Evolutionary conservation across 2,329 filamentous ascomycete genomes (phyloP), one percentile per base, ranked within the genome.

Genomic region (Monosporascus sp.): DNA sequence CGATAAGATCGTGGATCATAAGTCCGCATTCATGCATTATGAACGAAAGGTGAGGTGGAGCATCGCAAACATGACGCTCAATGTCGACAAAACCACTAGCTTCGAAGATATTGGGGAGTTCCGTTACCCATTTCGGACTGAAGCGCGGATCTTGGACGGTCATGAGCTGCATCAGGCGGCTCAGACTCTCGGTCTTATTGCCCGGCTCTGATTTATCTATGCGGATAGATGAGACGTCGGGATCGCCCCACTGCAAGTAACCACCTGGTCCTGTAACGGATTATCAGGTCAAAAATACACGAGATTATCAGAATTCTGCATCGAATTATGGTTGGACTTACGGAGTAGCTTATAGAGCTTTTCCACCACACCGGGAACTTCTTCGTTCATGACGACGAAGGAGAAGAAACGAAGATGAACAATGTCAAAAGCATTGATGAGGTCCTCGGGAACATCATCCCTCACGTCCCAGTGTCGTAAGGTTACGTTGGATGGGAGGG

Each of bases 381-480:
- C 57, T 3, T 61, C 52, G 7, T 54, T 48, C 8, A 53, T 46
- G 9, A 60, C n/a, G 3, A 65, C 51, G 18, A 62, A 59, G 17
- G 51, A 52, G n/a, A 63, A 54, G 54, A 62, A 57, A 14, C 60
- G 59, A n/a, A 65, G 39, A 27, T 65, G 51, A 20, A 64, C 54
- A n/a, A 65, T 49, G 36, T 65, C 60, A 24, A 56, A 65, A 3
- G 36, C 39, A 2, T 50, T 54, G 3, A 58, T 22, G 5, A 62
- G 53, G 27, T 61, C 57, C 9, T 60, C 51, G 1, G 58, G 59
- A 6, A 64, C 55, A 1, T 50, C 31, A 7, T 54, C 37, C 17
- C 47, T 56, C 1, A 60, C 45, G 20, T 64, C 53, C 54, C 57
- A 62, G 3, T 54, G 44, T 3, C 43, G 51, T 9, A 63, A 50